Conservation (phyloP, 306 rosid genomes). For the Mimosa bimucronata region DNA sequence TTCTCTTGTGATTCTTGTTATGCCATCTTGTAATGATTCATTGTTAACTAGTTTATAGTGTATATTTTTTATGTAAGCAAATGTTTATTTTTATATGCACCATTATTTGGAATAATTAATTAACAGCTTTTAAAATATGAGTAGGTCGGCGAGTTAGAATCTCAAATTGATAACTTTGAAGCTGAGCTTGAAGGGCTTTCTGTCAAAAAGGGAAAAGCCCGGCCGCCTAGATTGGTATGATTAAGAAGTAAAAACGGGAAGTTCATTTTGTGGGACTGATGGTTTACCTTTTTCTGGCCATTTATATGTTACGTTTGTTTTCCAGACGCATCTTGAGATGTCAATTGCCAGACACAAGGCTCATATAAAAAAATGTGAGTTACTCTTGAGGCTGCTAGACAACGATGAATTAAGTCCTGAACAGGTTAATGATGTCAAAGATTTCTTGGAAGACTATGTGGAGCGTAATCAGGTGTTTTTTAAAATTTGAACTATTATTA, state of each 20-base stretch:
- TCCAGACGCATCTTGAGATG: constrained; percentile 72
- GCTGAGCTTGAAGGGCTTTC: constrained; percentile 86
- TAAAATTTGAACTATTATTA: neutral
- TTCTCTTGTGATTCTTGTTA: constrained; percentile 15
- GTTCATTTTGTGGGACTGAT: constrained; percentile 22
- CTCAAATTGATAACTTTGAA: constrained; percentile 84
- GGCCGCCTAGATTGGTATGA: constrained; percentile 82
- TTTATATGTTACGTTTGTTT: constrained; percentile 35
- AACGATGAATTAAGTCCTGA: constrained; percentile 91
- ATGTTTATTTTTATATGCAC: constrained; percentile 4
- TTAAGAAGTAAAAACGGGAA: constrained; percentile 22
- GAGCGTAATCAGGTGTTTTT: constrained; percentile 82
- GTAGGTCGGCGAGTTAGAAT: constrained; percentile 81
- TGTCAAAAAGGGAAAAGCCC: constrained; percentile 76
- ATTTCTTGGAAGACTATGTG: constrained; percentile 83
- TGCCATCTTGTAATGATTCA: neutral
- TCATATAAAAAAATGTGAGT: constrained; percentile 82
- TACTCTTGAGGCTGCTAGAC: constrained; percentile 80
- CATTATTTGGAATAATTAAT: constrained; percentile 20
- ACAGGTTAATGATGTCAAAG: constrained; percentile 84
- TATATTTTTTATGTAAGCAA: neutral
- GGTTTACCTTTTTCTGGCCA: constrained; percentile 27
- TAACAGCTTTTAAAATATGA: constrained; percentile 11
- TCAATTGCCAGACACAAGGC: constrained; percentile 88
- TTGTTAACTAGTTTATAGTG: constrained; percentile 5